A percentile compares a stretch with the other conserved stretches of the same genome.
phyloP scores from a whole-genome alignment of 2,329 filamentous ascomycete genomes.

The Nemania bipapillata region DNA sequence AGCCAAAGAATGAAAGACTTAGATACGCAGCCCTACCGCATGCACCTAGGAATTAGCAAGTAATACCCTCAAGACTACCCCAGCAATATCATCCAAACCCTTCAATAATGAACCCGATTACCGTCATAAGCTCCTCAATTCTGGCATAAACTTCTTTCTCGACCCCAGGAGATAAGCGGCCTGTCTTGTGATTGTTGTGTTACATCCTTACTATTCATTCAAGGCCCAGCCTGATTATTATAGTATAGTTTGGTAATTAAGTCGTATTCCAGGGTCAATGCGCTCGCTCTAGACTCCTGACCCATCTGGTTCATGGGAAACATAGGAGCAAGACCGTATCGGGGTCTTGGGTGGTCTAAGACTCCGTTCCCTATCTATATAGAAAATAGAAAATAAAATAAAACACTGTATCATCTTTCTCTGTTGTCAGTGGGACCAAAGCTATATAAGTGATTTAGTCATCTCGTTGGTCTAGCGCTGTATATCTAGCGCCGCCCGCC shows the following conservation, averaged over 20 bases:
- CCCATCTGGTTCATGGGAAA: slow-evolving; percentile 10
- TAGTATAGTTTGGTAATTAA: slow-evolving; percentile 20
- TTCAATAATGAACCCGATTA: background rate
- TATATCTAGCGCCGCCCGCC: slow-evolving; percentile 53
- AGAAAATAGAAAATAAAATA: slow-evolving; percentile 22
- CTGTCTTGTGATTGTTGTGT: slow-evolving; percentile 7
- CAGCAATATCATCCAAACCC: slow-evolving; percentile 23
- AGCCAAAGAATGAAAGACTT: background rate
- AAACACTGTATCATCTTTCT: slow-evolving; percentile 39
- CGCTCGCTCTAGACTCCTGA: slow-evolving; percentile 21
- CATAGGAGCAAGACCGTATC: slow-evolving; percentile 33
- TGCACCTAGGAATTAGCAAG: slow-evolving; percentile 2
- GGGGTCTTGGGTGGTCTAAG: slow-evolving; percentile 36
- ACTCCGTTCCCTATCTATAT: slow-evolving; percentile 46
- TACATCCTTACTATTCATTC: slow-evolving; percentile 11
- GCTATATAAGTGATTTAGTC: slow-evolving; percentile 48
- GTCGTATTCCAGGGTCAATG: slow-evolving; percentile 14
- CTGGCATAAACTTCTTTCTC: background rate
- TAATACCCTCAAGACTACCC: background rate
- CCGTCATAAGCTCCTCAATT: slow-evolving; percentile 1
- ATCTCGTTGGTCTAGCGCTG: slow-evolving; percentile 56
- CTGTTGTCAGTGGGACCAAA: slow-evolving; percentile 34
- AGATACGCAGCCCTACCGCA: background rate
- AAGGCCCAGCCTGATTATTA: slow-evolving; percentile 12
- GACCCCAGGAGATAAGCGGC: background rate